Evolutionary conservation across 495 filamentous ascomycete genomes (phyloP).

Genomic region (Hypoxylon crocopeplum): DNA sequence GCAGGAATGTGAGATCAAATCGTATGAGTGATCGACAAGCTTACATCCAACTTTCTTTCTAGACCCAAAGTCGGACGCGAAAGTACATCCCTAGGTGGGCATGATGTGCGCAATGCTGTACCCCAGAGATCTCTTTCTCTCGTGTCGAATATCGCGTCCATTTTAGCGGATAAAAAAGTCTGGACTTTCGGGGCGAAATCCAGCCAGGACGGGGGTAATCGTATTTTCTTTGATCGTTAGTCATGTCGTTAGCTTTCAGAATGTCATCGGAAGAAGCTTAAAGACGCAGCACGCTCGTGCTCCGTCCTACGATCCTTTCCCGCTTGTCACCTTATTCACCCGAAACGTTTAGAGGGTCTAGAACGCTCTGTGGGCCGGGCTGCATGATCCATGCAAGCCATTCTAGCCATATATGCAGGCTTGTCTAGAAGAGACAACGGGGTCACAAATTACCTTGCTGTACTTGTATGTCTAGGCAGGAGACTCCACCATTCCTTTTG

Average conservation of each 20-base stretch:
- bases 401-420: slow-evolving; percentile 35
- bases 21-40: slow-evolving; percentile 38
- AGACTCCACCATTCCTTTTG: slow-evolving; percentile 35
- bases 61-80: slow-evolving; percentile 29
- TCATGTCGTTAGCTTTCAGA: background rate
- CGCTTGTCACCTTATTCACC: slow-evolving; percentile 39
- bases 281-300: slow-evolving; percentile 16
- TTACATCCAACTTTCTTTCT: slow-evolving; percentile 32
- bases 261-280: slow-evolving; percentile 18
- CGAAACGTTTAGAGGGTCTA: slow-evolving; percentile 34
- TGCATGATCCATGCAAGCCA: slow-evolving; percentile 39
- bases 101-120: slow-evolving; percentile 28
- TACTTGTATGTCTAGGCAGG: slow-evolving; percentile 22
- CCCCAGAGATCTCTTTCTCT: slow-evolving; percentile 10
- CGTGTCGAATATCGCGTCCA: slow-evolving; percentile 15
- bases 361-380: slow-evolving; percentile 35
- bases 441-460: slow-evolving; percentile 36
- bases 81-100: slow-evolving; percentile 30
- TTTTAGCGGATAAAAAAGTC: slow-evolving; percentile 2
- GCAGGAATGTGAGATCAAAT: slow-evolving; percentile 38
- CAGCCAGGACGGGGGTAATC: slow-evolving; percentile 17
- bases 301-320: slow-evolving; percentile 32
- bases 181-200: slow-evolving; percentile 13
- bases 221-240: background rate
- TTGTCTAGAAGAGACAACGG: slow-evolving; percentile 36